These are phyloP conservation scores for Talaromyces sp. DNA, from an alignment of 2,329 filamentous ascomycete genomes.

Conservation along the genomic window DNA sequence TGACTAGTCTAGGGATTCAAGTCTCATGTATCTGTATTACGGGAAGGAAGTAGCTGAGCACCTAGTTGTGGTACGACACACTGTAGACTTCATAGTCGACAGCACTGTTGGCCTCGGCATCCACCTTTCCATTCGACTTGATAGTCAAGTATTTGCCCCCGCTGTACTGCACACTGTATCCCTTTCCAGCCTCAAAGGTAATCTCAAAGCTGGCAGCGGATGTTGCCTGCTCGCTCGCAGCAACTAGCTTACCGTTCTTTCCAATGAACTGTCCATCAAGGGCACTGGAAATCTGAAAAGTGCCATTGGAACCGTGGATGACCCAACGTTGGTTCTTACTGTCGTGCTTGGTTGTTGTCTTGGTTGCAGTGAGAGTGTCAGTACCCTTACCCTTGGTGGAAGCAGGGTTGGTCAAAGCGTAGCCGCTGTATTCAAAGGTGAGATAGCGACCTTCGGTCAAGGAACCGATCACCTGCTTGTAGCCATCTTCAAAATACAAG, in stretches of 20 bases:
- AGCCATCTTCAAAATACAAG: slow-evolving; percentile 50
- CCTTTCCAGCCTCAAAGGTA: slow-evolving; percentile 35
- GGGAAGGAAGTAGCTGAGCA: no score
- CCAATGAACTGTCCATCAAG: slow-evolving; percentile 37
- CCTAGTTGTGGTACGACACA: slow-evolving; percentile 17
- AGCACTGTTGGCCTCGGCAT: background rate
- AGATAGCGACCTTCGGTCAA: slow-evolving; percentile 56
- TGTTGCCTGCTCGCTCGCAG: slow-evolving; percentile 15
- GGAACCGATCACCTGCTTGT: slow-evolving; percentile 51
- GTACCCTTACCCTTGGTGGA: background rate
- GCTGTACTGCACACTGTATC: slow-evolving; percentile 32
- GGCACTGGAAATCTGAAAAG: slow-evolving; percentile 43
- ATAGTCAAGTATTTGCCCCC: slow-evolving; percentile 21
- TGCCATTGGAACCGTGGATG: slow-evolving; percentile 41
- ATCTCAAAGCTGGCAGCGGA: slow-evolving; percentile 31
- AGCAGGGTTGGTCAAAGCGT: slow-evolving; percentile 40
- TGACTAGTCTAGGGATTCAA: no score
- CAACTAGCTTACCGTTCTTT: slow-evolving; percentile 22
- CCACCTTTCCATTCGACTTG: background rate
- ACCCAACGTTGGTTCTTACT: slow-evolving; percentile 49
- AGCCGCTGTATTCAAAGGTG: slow-evolving; percentile 48
- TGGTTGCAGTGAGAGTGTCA: slow-evolving; percentile 24
- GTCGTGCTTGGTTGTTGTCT: slow-evolving; percentile 34
- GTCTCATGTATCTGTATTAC: no score
- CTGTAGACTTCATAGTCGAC: slow-evolving; percentile 15